Base-by-base conservation (phyloP, 768 basidiomycete species). In the Lentinula sp. region DNA sequence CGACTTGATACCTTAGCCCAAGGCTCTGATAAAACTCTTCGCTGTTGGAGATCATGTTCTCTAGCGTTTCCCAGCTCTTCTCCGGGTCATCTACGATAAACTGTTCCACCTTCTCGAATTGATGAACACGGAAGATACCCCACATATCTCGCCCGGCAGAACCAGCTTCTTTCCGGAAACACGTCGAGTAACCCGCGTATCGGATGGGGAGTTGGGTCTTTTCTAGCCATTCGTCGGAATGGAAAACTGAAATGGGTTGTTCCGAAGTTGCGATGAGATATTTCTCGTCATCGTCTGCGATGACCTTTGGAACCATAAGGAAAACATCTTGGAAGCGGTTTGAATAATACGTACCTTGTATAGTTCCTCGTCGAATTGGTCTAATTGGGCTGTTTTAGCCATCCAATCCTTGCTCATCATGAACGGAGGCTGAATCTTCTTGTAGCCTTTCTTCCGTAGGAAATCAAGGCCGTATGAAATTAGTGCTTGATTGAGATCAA, bases 41-140 rank as follows among this genome's bases (percentile, higher is more conserved):
- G 64, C 91, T 90, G 71, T 87, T 90, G 51, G 75, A 86, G 43
- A 98, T 69, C 97, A 98, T 99, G 62, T 77, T 77, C 62, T 99
- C 91, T 67, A 98, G 91, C 84, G 88, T 90, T 72, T 86, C 88
- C 89, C 95, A 95, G 70, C 95, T 96, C 71, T 93, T 90, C 66
- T 91, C 89, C 0, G 97, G 95, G 28, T 93, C 90, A 6, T 96
- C 98, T 67, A 99, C 83, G 77, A 90, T 87, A 75, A 98, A 98
- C 79, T 98, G 87, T 72, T 99, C 97, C 57, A 99, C 84, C 79
- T 99, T 99, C 77, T 99, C 97, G 66, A 99, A 99, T 75, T 99
- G 97, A 71, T 99, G 97, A 59, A 99, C 96, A 23, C 97, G 92
- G 87, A 99, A 99, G 75, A 98, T 98, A 61, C 97, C 97, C 95